A percentile compares a stretch with the other conserved stretches of the same genome.
Evolutionary conservation across 2,329 filamentous ascomycete genomes (phyloP).

Genomic region (Stachybotrys chlorohalonatus): DNA sequence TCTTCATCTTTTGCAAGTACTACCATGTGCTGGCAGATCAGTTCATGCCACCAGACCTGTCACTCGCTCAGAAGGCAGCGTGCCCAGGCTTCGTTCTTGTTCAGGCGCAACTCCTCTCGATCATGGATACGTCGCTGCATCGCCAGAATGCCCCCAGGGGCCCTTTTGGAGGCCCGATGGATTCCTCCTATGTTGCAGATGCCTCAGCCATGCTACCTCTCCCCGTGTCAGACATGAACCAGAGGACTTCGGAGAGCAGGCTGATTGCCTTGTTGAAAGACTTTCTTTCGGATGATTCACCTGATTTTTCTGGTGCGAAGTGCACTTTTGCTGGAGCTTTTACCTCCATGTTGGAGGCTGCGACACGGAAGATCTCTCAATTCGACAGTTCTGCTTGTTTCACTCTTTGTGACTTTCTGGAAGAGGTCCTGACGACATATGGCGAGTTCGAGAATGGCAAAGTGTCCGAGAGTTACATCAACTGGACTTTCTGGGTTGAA

Average conservation of each 20-base stretch:
- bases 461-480: constrained; percentile 39
- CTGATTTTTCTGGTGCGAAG: constrained; percentile 34
- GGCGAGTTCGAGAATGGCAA: constrained; percentile 35
- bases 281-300: constrained; percentile 48
- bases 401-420: constrained; percentile 82
- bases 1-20: constrained; percentile 87
- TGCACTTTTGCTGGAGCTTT: constrained; percentile 72
- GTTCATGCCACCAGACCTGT: constrained; percentile 49
- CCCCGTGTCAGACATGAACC: constrained; percentile 58
- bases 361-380: constrained; percentile 65
- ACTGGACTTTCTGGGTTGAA: constrained; percentile 80
- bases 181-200: constrained; percentile 47
- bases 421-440: constrained; percentile 65
- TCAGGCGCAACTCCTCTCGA: constrained; percentile 70
- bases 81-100: constrained; percentile 73
- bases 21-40: constrained; percentile 73
- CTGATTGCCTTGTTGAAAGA: constrained; percentile 76
- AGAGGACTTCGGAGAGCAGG: constrained; percentile 82
- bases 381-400: constrained; percentile 81
- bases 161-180: constrained; percentile 31
- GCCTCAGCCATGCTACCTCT: constrained; percentile 56
- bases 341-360: constrained; percentile 61
- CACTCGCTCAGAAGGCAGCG: constrained; percentile 47
- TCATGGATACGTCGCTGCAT: constrained; percentile 77
- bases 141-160: constrained; percentile 52